These are phyloP conservation scores for Cenococcum geophilum DNA, from an alignment of 495 filamentous ascomycete genomes.

Conservation along the genomic window DNA sequence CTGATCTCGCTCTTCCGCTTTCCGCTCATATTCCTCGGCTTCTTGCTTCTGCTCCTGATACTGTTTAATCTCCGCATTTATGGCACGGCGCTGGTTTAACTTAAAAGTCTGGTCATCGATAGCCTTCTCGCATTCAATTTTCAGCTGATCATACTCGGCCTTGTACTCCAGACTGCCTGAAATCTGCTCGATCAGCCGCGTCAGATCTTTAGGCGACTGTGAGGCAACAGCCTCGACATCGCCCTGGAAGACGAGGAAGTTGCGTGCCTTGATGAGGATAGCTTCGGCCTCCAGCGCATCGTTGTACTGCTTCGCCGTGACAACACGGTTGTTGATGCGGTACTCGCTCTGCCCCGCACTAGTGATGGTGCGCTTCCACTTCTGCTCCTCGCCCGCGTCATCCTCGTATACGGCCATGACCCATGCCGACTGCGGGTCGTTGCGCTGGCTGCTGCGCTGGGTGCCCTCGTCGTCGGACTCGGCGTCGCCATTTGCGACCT, in stretches of 20 bases:
- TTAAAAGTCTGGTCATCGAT: constrained; percentile 81
- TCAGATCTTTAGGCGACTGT: constrained; percentile 90
- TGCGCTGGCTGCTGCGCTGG: constrained; percentile 45
- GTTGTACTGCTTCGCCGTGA: constrained; percentile 89
- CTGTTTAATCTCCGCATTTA: constrained; percentile 97
- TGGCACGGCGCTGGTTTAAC: constrained; percentile 79
- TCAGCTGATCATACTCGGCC: constrained; percentile 83
- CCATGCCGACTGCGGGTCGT: constrained; percentile 90
- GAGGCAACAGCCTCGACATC: constrained; percentile 98
- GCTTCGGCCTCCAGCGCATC: constrained; percentile 87
- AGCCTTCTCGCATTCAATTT: constrained; percentile 77
- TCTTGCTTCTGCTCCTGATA: constrained; percentile 97
- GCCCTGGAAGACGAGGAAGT: constrained; percentile 97
- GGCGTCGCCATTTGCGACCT: constrained; percentile 41
- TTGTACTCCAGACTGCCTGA: constrained; percentile 95
- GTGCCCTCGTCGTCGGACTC: constrained; percentile 49
- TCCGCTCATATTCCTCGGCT: constrained; percentile 82
- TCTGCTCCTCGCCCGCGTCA: constrained; percentile 89
- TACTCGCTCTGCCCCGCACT: constrained; percentile 86
- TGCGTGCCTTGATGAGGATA: constrained; percentile 94
- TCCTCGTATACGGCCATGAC: constrained; percentile 99
- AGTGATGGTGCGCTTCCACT: constrained; percentile 93
- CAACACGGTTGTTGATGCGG: constrained; percentile 85
- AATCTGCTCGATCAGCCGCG: constrained; percentile 92
- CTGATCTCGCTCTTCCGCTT: constrained; percentile 81